Evolutionary conservation across 345 rosid species (phyloP).

Genomic region (Bruguiera gymnorhiza): DNA sequence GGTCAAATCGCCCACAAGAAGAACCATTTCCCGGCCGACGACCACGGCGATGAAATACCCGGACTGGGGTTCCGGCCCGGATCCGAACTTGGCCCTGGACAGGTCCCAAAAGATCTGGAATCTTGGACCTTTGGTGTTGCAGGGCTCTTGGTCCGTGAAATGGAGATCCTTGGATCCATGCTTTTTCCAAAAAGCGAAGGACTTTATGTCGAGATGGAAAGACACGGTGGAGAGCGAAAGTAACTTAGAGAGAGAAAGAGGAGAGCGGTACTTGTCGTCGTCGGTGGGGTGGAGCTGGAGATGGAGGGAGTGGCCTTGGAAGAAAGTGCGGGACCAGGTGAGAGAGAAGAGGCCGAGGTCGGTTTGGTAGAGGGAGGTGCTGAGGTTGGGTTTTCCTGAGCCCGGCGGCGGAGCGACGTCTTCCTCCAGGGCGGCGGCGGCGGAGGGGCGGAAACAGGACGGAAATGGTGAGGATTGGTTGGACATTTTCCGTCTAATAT

Average conservation of each 20-base stretch:
- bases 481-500: slow-evolving; percentile 41
- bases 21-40: slow-evolving; percentile 59
- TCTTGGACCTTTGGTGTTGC: slow-evolving; percentile 16
- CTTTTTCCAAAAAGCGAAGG: slow-evolving; percentile 74
- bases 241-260: slow-evolving; percentile 43
- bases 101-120: slow-evolving; percentile 77
- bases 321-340: slow-evolving; percentile 72
- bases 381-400: slow-evolving; percentile 50
- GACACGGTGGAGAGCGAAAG: slow-evolving; percentile 49
- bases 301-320: slow-evolving; percentile 69
- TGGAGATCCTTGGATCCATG: slow-evolving; percentile 58
- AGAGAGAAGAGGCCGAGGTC: slow-evolving; percentile 73
- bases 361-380: slow-evolving; percentile 74
- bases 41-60: slow-evolving; percentile 78
- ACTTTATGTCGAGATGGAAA: slow-evolving; percentile 67
- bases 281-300: slow-evolving; percentile 65
- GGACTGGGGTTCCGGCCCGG: slow-evolving; percentile 77
- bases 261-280: slow-evolving; percentile 29
- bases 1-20: slow-evolving; percentile 68
- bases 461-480: slow-evolving; percentile 41
- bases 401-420: slow-evolving; percentile 21
- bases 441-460: slow-evolving; percentile 45
- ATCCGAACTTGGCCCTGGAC: slow-evolving; percentile 66
- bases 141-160: background rate
- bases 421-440: slow-evolving; percentile 20